These are phyloP conservation scores for Umbelopsis ramanniana DNA, from an alignment of 192 early-diverging fungal species.

Conservation along the genomic window DNA sequence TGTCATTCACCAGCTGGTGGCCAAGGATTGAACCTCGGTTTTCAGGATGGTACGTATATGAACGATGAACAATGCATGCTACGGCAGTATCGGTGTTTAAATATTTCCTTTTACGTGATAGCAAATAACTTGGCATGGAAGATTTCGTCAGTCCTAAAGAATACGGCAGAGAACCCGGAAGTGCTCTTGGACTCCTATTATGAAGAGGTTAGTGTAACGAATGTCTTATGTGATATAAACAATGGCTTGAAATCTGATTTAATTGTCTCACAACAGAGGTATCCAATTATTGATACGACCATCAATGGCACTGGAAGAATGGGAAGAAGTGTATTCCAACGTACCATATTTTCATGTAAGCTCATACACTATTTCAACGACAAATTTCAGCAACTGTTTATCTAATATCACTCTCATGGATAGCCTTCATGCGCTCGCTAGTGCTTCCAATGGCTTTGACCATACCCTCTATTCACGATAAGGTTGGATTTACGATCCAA, in stretches of 20 bases:
- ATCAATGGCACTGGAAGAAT: slow-evolving; percentile 10
- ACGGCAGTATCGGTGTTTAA: background rate
- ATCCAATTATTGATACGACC: background rate
- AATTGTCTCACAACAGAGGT: slow-evolving; percentile 6
- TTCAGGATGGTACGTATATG: slow-evolving; percentile 45
- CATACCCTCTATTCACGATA: background rate
- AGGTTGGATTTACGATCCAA: background rate
- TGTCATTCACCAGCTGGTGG: slow-evolving; percentile 43
- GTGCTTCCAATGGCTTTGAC: background rate
- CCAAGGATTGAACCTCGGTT: slow-evolving; percentile 50
- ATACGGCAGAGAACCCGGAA: slow-evolving; percentile 27
- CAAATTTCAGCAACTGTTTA: background rate
- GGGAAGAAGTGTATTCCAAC: background rate
- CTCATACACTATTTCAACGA: too few relatives aligned
- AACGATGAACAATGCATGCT: background rate
- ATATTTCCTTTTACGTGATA: slow-evolving; percentile 7
- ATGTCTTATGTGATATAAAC: too few relatives aligned
- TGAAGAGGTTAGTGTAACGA: slow-evolving; percentile 34
- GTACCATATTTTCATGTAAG: background rate
- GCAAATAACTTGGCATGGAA: slow-evolving; percentile 55
- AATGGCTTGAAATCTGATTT: background rate
- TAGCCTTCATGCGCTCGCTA: background rate
- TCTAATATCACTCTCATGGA: background rate
- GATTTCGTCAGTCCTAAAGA: slow-evolving; percentile 44
- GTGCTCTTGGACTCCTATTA: slow-evolving; percentile 44